These are phyloP conservation scores for Aspergillus vadensis DNA, from an alignment of 2,329 filamentous ascomycete genomes.

Conservation along the genomic window DNA sequence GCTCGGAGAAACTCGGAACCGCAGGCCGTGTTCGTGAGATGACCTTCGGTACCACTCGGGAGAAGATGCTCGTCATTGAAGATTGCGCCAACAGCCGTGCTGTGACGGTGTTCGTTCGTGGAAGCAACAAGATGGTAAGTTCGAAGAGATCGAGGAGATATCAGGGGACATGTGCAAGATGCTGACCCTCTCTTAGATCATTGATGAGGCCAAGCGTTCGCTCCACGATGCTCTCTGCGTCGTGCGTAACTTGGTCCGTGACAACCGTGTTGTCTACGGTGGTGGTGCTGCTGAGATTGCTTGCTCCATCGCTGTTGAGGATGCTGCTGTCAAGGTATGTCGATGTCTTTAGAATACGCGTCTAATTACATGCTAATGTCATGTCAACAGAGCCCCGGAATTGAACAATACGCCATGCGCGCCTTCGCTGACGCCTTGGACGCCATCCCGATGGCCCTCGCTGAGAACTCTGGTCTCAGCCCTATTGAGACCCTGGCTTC, in stretches of 20 bases:
- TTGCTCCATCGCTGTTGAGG: slow-evolving; percentile 93
- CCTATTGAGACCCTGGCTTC: slow-evolving; percentile 93
- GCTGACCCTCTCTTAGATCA: slow-evolving; percentile 65
- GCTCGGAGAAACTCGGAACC: slow-evolving; percentile 82
- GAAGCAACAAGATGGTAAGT: slow-evolving; percentile 98
- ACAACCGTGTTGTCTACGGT: slow-evolving; percentile 97
- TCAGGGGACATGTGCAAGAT: neutral
- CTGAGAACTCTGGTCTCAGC: slow-evolving; percentile 95
- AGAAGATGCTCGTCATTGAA: slow-evolving; percentile 99
- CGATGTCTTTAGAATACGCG: neutral
- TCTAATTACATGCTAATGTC: slow-evolving; percentile 9
- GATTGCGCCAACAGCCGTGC: slow-evolving; percentile 97
- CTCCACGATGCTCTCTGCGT: slow-evolving; percentile 97
- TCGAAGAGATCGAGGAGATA: neutral
- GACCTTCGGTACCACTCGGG: slow-evolving; percentile 93
- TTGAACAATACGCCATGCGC: slow-evolving; percentile 98
- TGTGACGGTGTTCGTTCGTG: slow-evolving; percentile 93
- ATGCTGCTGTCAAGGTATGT: slow-evolving; percentile 77
- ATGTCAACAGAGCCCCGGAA: slow-evolving; percentile 71
- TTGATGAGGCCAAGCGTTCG: slow-evolving; percentile 97
- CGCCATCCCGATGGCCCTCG: slow-evolving; percentile 88
- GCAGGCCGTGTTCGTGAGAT: slow-evolving; percentile 92
- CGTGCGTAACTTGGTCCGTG: slow-evolving; percentile 90
- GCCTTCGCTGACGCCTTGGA: slow-evolving; percentile 96
- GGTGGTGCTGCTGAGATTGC: slow-evolving; percentile 96